phyloP scores from a whole-genome alignment of 1,284 basidiomycete genomes.

The Papiliotrema nemorosa region DNA sequence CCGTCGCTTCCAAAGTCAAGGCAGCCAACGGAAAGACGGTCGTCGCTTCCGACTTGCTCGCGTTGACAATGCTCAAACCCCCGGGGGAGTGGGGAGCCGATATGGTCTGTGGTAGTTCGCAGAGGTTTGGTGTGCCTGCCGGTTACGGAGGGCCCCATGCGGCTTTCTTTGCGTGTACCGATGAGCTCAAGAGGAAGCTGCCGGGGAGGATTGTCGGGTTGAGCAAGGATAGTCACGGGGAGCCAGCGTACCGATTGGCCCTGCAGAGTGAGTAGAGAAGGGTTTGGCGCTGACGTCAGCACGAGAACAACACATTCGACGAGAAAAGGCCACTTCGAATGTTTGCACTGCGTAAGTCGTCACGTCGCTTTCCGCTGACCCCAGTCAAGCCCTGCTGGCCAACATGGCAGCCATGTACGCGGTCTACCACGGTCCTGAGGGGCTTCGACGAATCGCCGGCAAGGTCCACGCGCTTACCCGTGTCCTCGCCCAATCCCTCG shows the following conservation, averaged over 20 bases:
- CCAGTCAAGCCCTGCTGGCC: constrained; percentile 82
- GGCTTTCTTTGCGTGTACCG: constrained; percentile 92
- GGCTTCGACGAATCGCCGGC: constrained; percentile 78
- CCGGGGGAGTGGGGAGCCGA: constrained; percentile 99
- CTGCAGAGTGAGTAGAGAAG: constrained; percentile 71
- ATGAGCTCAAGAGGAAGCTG: constrained; percentile 93
- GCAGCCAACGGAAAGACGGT: constrained; percentile 72
- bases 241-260: constrained; percentile 85
- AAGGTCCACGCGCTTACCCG: constrained; percentile 88
- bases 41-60: constrained; percentile 87
- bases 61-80: constrained; percentile 87
- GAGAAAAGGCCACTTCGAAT: constrained; percentile 92
- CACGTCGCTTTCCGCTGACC: constrained; percentile 5
- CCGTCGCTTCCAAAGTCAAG: constrained; percentile 69
- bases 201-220: constrained; percentile 90
- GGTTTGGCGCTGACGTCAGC: constrained; percentile 54
- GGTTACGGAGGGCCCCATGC: constrained; percentile 91
- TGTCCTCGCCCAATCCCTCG: constrained; percentile 67
- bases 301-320: constrained; percentile 92
- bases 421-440: constrained; percentile 90
- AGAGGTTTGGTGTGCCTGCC: constrained; percentile 86
- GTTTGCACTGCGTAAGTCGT: constrained; percentile 65
- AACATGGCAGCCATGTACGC: constrained; percentile 99
- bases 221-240: constrained; percentile 78
- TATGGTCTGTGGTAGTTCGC: constrained; percentile 90